Conservation (phyloP, 2,329 filamentous ascomycete genomes). For the Canariomyces notabilis region DNA sequence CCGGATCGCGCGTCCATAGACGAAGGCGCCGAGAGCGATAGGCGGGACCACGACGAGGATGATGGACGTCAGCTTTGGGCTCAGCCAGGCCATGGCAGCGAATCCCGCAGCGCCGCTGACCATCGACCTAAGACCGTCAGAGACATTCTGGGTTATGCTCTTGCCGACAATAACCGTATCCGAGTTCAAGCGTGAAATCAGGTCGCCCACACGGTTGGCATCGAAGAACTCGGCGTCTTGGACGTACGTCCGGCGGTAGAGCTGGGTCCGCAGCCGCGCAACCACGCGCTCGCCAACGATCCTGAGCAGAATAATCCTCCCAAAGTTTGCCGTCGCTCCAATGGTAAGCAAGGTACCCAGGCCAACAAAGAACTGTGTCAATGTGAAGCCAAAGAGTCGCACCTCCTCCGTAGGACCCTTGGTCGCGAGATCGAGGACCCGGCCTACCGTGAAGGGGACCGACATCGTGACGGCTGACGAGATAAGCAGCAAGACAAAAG, state of each 20-base stretch:
- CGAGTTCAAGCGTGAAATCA: slow-evolving; percentile 91
- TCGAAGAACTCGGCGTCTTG: slow-evolving; percentile 99
- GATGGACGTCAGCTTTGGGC: slow-evolving; percentile 81
- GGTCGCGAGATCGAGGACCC: slow-evolving; percentile 87
- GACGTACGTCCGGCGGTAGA: slow-evolving; percentile 89
- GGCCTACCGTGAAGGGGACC: slow-evolving; percentile 92
- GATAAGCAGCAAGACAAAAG: slow-evolving; percentile 79
- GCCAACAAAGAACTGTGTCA: slow-evolving; percentile 82
- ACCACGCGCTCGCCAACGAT: slow-evolving; percentile 96
- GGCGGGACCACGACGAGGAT: slow-evolving; percentile 85
- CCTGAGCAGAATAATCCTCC: slow-evolving; percentile 84
- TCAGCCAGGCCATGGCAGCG: slow-evolving; percentile 92
- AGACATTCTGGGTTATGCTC: slow-evolving; percentile 95
- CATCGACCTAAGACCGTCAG: slow-evolving; percentile 84
- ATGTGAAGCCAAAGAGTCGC: slow-evolving; percentile 74
- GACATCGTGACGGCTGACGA: slow-evolving; percentile 94
- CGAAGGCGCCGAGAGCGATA: slow-evolving; percentile 81
- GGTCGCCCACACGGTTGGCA: slow-evolving; percentile 90
- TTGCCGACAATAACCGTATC: slow-evolving; percentile 98
- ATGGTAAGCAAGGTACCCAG: slow-evolving; percentile 71
- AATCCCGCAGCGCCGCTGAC: slow-evolving; percentile 90
- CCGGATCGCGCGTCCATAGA: slow-evolving; percentile 85
- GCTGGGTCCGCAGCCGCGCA: slow-evolving; percentile 76
- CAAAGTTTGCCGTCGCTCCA: slow-evolving; percentile 88
- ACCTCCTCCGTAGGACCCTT: slow-evolving; percentile 61